Base-by-base conservation (phyloP, 768 basidiomycete species). In the Suillus alpinus region DNA sequence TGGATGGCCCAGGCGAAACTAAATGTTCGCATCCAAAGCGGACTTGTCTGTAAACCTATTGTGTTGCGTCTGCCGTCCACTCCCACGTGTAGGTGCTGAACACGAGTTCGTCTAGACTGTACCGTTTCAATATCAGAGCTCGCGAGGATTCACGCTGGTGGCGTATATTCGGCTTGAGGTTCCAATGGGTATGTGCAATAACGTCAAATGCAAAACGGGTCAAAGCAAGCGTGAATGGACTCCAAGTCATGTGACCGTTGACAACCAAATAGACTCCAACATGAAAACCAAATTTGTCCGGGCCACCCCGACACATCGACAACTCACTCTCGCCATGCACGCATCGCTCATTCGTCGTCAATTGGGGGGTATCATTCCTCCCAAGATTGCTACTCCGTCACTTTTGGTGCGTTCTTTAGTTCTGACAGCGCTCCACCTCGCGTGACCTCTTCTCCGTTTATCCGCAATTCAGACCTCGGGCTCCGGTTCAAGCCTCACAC, bases 361-460 rank as follows among this genome's bases (percentile, higher is more conserved):
- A 73, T 87, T 98, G 66, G 85, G 84, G 62, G 86, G 87, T 58
- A 83, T 97, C 60, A 86, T 97, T 67, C 95, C 95, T 43, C 95
- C 95, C 56, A 98, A 98, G 81, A 89, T 98, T 71, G 95, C 95
- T 59, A 92, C 94, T 10, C 94, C 95, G 1, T 83, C 86, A 56
- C 87, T 92, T 66, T 87, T 97, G 61, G 94, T 96, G 75, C 68
- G 67, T 60, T 10, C 12, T 37, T 7, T 3, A 18, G 2, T 3
- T 10, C 0, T 0, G 1, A 2, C n/a, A 4, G 18, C 16, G 51
- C 2, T 14, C 2, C 37, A 50, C 23, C 31, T 43, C 34, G 16
- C 46, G 55, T 39, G 56, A 64, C 62, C 59, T 68, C 55, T 61
- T 66, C 29, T 32, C 61, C 3, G n/a, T 36, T 23, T 18, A 23